phyloP scores from a whole-genome alignment of 2,329 filamentous ascomycete species.

The Venturia asperata region DNA sequence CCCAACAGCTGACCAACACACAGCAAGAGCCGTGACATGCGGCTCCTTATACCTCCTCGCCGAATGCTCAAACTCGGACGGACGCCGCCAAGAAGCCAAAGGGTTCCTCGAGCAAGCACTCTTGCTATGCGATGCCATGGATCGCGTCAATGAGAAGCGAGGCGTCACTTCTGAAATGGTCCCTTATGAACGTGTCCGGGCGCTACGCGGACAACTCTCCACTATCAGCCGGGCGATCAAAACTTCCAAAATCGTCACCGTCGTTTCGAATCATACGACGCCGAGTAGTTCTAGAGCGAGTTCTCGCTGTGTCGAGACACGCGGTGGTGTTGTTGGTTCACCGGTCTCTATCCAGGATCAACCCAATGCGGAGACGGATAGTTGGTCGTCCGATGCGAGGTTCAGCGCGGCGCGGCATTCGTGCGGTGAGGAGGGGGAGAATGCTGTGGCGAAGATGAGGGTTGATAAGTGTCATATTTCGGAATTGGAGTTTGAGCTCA shows the following conservation, averaged over 20 bases:
- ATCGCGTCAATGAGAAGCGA: background rate
- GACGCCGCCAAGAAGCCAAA: slow-evolving; percentile 1
- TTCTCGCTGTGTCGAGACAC: background rate
- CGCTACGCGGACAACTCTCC: background rate
- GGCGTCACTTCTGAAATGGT: background rate
- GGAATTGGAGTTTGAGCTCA: slow-evolving; percentile 5
- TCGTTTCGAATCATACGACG: background rate
- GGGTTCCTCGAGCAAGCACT: background rate
- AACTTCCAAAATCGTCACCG: background rate
- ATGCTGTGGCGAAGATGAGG: background rate
- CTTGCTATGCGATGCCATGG: background rate
- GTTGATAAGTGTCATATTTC: slow-evolving; percentile 1
- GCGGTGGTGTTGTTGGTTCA: background rate
- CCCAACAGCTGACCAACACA: background rate
- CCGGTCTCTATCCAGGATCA: too few relatives aligned
- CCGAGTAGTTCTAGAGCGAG: background rate
- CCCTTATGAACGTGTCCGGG: background rate
- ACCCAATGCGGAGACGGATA: background rate
- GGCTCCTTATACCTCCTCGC: background rate
- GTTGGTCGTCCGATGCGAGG: background rate
- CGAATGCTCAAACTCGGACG: background rate
- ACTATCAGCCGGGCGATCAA: background rate
- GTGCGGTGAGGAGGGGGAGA: background rate
- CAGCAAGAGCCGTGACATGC: background rate
- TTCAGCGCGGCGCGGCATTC: background rate